phyloP scores from a whole-genome alignment of 805 yeast genomes.

The Grigorovia transvaalensis region DNA sequence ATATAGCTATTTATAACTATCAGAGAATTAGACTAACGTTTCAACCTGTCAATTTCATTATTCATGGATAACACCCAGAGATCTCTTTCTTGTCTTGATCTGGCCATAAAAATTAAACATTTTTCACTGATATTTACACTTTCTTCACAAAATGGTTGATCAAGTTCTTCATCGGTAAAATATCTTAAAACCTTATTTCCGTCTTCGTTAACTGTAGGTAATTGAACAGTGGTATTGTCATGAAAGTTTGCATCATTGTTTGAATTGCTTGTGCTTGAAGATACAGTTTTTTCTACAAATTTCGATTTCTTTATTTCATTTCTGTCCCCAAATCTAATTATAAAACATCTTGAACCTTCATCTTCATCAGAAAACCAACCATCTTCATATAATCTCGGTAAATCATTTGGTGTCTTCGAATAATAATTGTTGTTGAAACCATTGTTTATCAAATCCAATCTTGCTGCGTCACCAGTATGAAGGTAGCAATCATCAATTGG shows the following conservation, averaged over 20 bases:
- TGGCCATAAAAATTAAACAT: conserved; percentile 64
- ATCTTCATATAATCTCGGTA: conserved; percentile 68
- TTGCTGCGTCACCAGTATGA: conserved; percentile 59
- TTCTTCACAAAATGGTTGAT: conserved; percentile 6
- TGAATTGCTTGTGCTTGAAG: background rate
- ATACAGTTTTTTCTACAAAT: conserved; percentile 10
- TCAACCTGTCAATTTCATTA: conserved; percentile 29
- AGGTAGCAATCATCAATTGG: conserved; percentile 62
- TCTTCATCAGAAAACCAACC: conserved; percentile 81
- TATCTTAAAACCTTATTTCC: background rate
- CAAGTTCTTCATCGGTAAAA: background rate
- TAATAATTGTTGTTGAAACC: conserved; percentile 36
- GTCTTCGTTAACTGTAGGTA: background rate
- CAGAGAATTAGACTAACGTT: background rate
- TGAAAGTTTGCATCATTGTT: background rate
- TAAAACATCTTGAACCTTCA: conserved; percentile 65
- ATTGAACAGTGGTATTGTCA: background rate
- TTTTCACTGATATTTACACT: conserved; percentile 59
- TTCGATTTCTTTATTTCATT: conserved; percentile 15
- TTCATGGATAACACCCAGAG: conserved; percentile 51
- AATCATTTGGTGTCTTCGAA: conserved; percentile 43
- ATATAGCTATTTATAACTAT: background rate
- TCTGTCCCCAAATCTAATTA: conserved; percentile 73
- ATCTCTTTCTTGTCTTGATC: conserved; percentile 76
- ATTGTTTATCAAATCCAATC: conserved; percentile 41